Evolutionary conservation across 1,284 basidiomycete genomes (phyloP).

Genomic region (Tilletiopsis washingtonensis): DNA sequence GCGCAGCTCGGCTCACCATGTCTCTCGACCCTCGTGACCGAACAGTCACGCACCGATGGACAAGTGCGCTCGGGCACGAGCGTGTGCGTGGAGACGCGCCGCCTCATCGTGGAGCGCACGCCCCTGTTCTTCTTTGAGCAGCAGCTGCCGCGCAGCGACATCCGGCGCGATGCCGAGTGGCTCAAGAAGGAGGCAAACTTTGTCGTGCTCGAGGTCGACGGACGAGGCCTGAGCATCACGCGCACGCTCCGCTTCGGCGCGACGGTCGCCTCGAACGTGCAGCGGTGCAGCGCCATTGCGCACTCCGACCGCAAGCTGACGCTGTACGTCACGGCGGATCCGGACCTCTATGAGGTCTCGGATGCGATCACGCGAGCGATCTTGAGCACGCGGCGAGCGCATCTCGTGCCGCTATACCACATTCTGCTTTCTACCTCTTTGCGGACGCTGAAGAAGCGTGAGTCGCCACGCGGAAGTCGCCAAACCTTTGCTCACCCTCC

Average conservation of each 20-base stretch:
- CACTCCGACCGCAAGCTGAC: constrained; percentile 56
- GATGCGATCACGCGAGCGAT: constrained; percentile 41
- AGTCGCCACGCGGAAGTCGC: too few relatives aligned
- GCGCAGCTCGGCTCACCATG: constrained; percentile 55
- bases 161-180: constrained; percentile 63
- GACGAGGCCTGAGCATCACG: constrained; percentile 32
- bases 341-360: constrained; percentile 82
- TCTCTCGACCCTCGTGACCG: constrained; percentile 65
- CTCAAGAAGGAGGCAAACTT: constrained; percentile 61
- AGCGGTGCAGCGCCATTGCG: constrained; percentile 38
- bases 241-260: constrained; percentile 30
- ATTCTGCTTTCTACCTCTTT: constrained; percentile 87
- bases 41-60: constrained; percentile 61
- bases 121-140: constrained; percentile 88
- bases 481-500: too few relatives aligned
- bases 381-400: constrained; percentile 39
- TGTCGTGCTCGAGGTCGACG: constrained; percentile 48
- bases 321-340: constrained; percentile 65
- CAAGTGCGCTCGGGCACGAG: constrained; percentile 40
- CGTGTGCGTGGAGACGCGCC: constrained; percentile 28
- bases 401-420: constrained; percentile 64
- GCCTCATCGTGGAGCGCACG: constrained; percentile 69
- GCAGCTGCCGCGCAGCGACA: constrained; percentile 57
- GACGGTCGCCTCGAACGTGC: constrained; percentile 27
- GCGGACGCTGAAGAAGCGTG: constrained; percentile 68